These are phyloP conservation scores for Erysiphe pulchra DNA, from an alignment of 2,329 filamentous ascomycete genomes.

Conservation along the genomic window DNA sequence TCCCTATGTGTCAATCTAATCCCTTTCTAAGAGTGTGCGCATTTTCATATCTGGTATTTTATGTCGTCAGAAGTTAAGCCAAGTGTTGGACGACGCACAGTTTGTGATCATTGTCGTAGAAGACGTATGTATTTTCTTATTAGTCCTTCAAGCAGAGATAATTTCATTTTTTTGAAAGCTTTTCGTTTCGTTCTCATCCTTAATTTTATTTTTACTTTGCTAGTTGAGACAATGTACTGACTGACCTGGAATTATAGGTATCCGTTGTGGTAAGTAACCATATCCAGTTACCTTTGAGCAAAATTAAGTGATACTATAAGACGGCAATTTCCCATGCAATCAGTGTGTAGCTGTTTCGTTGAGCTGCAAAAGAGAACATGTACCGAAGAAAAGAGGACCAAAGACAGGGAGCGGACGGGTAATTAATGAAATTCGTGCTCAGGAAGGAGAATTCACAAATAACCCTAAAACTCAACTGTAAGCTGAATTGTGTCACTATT, in stretches of 20 bases:
- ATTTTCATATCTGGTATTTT: conserved; percentile 2
- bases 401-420: conserved; percentile 36
- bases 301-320: conserved; percentile 3
- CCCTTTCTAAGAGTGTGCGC: not conserved
- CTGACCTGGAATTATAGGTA: conserved; percentile 14
- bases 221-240: conserved; percentile 3
- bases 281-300: not conserved
- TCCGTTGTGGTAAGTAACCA: conserved; percentile 14
- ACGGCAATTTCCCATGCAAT: conserved; percentile 26
- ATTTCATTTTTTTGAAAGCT: not conserved
- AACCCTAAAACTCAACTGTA: conserved; percentile 7
- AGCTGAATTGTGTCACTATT: not conserved
- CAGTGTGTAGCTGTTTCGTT: conserved; percentile 32
- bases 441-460: conserved; percentile 17
- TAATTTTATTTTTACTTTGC: not conserved
- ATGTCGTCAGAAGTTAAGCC: conserved; percentile 11
- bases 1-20: not conserved
- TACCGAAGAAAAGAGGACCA: conserved; percentile 36
- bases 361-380: conserved; percentile 36
- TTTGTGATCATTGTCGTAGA: conserved; percentile 21
- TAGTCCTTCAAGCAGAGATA: not conserved
- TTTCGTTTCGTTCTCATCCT: not conserved
- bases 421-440: conserved; percentile 30
- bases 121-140: conserved; percentile 14
- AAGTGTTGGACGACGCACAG: conserved; percentile 12